Base-by-base conservation (phyloP, 768 basidiomycete genomes). In the Xerocomus spinulosus region DNA sequence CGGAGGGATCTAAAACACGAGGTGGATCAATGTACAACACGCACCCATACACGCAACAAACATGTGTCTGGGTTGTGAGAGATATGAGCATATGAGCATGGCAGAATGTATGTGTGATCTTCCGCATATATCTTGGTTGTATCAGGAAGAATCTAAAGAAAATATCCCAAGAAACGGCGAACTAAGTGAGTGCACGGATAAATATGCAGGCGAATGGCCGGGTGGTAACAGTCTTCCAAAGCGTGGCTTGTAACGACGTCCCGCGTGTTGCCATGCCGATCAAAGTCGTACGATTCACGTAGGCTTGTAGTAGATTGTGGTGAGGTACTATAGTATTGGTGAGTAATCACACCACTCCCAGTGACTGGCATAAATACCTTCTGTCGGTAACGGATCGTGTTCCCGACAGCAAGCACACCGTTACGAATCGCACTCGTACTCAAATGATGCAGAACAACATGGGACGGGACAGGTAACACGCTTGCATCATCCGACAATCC, bases 391-490 rank as follows among this genome's bases (percentile, higher is more conserved):
- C 94, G 73, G 42, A 85, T 92, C 48, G 94, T 98, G 50, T 82
- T 91, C 23, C 85, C 93, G 5, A 97, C 92, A 32, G 92, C 93
- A 41, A 97, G 68, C 38, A 95, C 91, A 7, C 92, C 93, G 64
- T 93, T 93, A 67, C 83, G 77, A 52, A 98, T 98, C 43, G 94
- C 93, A 59, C 92, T 95, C 52, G 94, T 96, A 52, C 90, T 90
- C 58, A 98, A 69, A 68, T 98, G 94, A 58, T 96, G 92, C 54
- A 98, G 72, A 20, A 97, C 92, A 30, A 92, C 91, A 70, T 97
- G 94, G 30, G 83, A 87, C 18, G 94, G 94, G 18, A 96, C 91
- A 14, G 95, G 87, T 53, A 98, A 68, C 48, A 98, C 92, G 40
- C 85, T 86, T 43, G 81, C 87, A 61, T 98, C 94, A 67, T 98